Base-by-base conservation (phyloP, 2,329 filamentous ascomycete genomes). In the Stagonosporopsis tanaceti region DNA sequence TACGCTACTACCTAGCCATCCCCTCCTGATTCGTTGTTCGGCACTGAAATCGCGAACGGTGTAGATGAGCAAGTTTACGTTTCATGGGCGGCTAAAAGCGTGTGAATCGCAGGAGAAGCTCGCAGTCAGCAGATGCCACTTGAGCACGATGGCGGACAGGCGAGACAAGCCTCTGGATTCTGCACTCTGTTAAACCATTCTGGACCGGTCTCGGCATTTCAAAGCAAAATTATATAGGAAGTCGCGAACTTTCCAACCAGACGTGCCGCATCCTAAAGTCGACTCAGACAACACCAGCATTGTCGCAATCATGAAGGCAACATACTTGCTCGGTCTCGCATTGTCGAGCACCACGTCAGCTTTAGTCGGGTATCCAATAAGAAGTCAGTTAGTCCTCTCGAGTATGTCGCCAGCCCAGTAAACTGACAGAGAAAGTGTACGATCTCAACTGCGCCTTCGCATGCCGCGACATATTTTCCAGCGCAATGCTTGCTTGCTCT, bases 361-460 rank as follows among this genome's bases (percentile, higher is more conserved):
- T 3, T 27, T 58, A 24, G 50, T 58, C 7, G 55, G 50, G 6
- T 58, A 45, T 32, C 41, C 41, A n/a, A 58, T 37, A 22, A 38
- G 15, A 7, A 58, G 55, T 58, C 11, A 48, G 50, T 45, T 7
- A 14, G 25, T 39, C 3, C 4, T 15, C 30, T 7, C n/a, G 2
- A 11, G 6, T 6, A 6, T 24, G 6, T 15, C 41, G 8, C 1
- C 12, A 17, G 12, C 4, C 32, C 7, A 22, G 34, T 4, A 22
- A 34, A 14, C 44, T 53, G 14, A 45, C 20, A 12, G 3, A 2
- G 1, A 12, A 5, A 48, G 56, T 55, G 47, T 62, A 57, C 35
- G 25, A 62, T 20, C 60, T 56, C 4, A 48, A 39, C 8, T 71
- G 68, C 48, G 66, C 61, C 14, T 68, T 61, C 20, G 64, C 68